Evolutionary conservation across 2,329 filamentous ascomycete species (phyloP).

Genomic region (Fonsecaea monophora): DNA sequence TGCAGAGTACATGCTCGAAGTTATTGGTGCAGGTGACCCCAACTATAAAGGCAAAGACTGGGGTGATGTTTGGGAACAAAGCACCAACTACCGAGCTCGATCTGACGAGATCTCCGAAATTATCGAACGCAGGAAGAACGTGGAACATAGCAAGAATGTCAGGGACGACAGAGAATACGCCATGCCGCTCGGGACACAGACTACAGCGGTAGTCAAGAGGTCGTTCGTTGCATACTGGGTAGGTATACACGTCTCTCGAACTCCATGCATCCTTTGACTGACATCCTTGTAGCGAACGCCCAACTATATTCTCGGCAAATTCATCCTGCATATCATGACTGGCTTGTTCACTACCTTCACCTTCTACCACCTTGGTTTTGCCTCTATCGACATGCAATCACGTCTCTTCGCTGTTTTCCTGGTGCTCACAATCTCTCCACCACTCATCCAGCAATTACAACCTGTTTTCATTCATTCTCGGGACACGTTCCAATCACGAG

Average conservation of each 20-base stretch:
- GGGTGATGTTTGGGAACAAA: conserved; percentile 66
- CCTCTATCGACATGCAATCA: conserved; percentile 70
- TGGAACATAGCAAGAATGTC: conserved; percentile 48
- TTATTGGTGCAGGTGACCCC: conserved; percentile 68
- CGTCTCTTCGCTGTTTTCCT: conserved; percentile 79
- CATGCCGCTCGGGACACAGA: conserved; percentile 64
- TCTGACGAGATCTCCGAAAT: conserved; percentile 61
- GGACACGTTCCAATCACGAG: conserved; percentile 72
- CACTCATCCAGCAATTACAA: conserved; percentile 78
- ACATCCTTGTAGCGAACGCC: conserved; percentile 56
- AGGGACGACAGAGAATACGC: conserved; percentile 68
- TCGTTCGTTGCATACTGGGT: conserved; percentile 68
- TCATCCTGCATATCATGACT: conserved; percentile 67
- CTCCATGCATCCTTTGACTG: conserved; percentile 8
- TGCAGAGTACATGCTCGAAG: conserved; percentile 57
- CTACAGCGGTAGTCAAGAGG: conserved; percentile 61
- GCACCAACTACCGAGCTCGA: conserved; percentile 56
- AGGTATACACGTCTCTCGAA: neutral
- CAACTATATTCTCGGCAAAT: conserved; percentile 66
- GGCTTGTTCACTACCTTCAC: conserved; percentile 75
- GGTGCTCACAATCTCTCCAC: conserved; percentile 75
- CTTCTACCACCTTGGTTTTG: conserved; percentile 67
- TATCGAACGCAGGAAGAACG: conserved; percentile 53
- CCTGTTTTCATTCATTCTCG: conserved; percentile 72
- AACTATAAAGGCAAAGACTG: conserved; percentile 68